Conservation (phyloP, 208 protist species). For the Kentomonas sorsogonicus region DNA sequence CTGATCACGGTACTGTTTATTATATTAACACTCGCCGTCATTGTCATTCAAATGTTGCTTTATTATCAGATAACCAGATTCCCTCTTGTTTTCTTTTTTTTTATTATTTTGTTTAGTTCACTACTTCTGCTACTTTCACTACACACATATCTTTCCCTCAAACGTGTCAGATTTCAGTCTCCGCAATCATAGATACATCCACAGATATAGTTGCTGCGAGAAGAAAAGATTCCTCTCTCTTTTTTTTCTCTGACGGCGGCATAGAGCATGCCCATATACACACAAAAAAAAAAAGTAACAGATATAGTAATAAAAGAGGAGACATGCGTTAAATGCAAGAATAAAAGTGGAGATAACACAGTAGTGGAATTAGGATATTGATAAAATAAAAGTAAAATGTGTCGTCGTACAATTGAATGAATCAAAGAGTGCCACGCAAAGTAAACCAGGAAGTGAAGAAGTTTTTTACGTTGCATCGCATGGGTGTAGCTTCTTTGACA, state of each 20-base stretch:
- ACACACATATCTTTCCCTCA: background rate
- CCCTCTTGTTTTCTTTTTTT: background rate
- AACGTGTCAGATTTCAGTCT: background rate
- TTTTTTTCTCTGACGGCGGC: no score
- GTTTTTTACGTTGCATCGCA: no score
- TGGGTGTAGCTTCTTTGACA: no score
- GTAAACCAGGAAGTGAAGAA: no score
- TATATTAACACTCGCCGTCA: background rate
- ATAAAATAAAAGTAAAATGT: background rate
- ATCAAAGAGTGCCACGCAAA: background rate
- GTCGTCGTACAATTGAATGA: constrained; percentile 8
- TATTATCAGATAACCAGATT: background rate
- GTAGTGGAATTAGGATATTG: background rate
- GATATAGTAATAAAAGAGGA: background rate
- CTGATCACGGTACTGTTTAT: background rate
- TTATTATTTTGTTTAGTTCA: constrained; percentile 5
- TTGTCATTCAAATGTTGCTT: background rate
- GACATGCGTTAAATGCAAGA: background rate
- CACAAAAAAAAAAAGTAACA: constrained; percentile 6
- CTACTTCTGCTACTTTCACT: background rate
- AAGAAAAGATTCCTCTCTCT: no score
- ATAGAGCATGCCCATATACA: background rate
- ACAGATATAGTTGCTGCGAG: no score
- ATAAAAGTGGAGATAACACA: background rate
- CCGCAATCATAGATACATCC: background rate